Conservation (phyloP, 176 grass and related monocot species). For the Ampelocalamus luodianensis region DNA sequence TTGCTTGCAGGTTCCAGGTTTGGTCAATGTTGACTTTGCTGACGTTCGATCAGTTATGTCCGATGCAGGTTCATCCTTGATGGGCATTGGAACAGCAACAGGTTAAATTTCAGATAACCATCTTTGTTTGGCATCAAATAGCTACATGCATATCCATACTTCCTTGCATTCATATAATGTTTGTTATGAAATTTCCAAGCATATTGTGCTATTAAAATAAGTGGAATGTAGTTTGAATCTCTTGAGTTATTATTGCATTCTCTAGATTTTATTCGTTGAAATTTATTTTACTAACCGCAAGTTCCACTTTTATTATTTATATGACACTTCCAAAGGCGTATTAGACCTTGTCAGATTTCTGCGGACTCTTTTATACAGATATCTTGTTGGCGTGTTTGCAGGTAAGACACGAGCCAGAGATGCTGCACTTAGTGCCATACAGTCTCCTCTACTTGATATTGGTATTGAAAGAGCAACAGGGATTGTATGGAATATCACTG, state of each 20-base stretch:
- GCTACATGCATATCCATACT: background rate
- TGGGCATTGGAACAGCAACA: constrained; percentile 99
- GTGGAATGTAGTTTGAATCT: background rate
- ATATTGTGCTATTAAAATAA: background rate
- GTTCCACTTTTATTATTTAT: background rate
- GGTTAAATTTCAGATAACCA: constrained; percentile 36
- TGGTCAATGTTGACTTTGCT: constrained; percentile 95
- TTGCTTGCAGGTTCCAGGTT: constrained; percentile 77
- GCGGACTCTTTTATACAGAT: too few species aligned
- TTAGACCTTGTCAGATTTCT: background rate
- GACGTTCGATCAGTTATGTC: constrained; percentile 91
- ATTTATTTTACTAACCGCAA: background rate
- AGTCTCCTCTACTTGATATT: too few species aligned
- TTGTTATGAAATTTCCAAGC: background rate
- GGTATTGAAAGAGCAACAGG: too few species aligned
- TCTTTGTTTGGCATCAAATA: constrained; percentile 22
- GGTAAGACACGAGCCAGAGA: constrained; percentile 71
- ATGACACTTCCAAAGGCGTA: background rate
- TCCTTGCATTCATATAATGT: background rate
- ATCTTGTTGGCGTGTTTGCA: constrained; percentile 40
- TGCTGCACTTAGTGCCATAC: too few species aligned
- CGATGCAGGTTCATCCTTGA: constrained; percentile 91
- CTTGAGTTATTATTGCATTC: background rate
- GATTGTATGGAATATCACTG: too few species aligned
- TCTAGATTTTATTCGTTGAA: background rate